phyloP scores from a whole-genome alignment of 495 filamentous ascomycete species.

The Neurospora discreta region DNA sequence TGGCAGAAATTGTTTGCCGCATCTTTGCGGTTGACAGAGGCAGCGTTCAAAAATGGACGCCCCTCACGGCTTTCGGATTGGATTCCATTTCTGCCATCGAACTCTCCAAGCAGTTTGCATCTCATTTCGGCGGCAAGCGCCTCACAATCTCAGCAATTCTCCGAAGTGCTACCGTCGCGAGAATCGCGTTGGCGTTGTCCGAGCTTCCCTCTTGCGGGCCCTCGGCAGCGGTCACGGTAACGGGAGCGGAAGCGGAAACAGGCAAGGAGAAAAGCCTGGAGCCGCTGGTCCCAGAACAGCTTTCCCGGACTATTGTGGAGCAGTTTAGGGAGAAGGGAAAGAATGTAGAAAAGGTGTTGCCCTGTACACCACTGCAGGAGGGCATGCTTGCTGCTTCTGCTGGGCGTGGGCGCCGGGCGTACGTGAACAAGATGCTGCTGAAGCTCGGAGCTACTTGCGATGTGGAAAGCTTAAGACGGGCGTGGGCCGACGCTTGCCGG shows the following conservation, averaged over 20 bases:
- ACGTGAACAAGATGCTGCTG: slow-evolving; percentile 36
- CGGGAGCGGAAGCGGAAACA: not conserved
- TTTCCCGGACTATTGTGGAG: slow-evolving; percentile 21
- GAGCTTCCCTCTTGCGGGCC: not conserved
- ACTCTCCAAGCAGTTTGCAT: slow-evolving; percentile 42
- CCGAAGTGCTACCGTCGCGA: slow-evolving; percentile 45
- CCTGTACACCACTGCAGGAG: slow-evolving; percentile 75
- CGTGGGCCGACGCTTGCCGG: slow-evolving; percentile 41
- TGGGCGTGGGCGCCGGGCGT: slow-evolving; percentile 22
- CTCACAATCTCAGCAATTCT: slow-evolving; percentile 54
- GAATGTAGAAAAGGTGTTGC: slow-evolving; percentile 45
- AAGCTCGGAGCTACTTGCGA: slow-evolving; percentile 5
- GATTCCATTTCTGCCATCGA: slow-evolving; percentile 75
- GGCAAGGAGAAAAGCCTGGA: not conserved
- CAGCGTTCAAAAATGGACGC: slow-evolving; percentile 42
- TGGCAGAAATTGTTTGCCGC: slow-evolving; percentile 32
- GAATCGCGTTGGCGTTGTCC: slow-evolving; percentile 34
- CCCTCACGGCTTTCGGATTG: slow-evolving; percentile 46
- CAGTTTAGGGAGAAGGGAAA: slow-evolving; percentile 23
- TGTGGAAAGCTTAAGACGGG: not conserved
- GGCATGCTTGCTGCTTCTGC: slow-evolving; percentile 57
- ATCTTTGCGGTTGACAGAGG: slow-evolving; percentile 39
- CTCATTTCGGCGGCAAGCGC: slow-evolving; percentile 23
- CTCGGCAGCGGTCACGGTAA: not conserved
- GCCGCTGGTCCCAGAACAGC: slow-evolving; percentile 24